These are phyloP conservation scores for Lactarius vividus DNA, from an alignment of 768 basidiomycete species.

Conservation along the genomic window DNA sequence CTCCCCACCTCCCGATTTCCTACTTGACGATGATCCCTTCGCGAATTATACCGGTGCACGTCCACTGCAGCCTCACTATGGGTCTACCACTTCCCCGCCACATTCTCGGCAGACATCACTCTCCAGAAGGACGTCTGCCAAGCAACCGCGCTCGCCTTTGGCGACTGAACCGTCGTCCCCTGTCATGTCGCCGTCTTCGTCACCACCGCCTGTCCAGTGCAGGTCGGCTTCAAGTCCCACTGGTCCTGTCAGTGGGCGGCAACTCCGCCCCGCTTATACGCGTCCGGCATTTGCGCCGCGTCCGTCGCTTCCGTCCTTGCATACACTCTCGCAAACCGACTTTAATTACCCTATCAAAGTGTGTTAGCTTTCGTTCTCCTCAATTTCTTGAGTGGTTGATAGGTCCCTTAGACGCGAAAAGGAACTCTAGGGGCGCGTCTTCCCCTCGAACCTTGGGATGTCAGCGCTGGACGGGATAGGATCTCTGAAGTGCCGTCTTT, in stretches of 20 bases:
- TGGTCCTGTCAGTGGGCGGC: conserved; percentile 25
- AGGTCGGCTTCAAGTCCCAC: conserved; percentile 25
- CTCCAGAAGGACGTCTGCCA: conserved; percentile 16
- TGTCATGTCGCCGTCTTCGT: neutral
- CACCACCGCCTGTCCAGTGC: conserved; percentile 20
- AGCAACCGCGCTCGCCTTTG: conserved; percentile 25
- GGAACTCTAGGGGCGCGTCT: conserved; percentile 43
- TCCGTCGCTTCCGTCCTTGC: conserved; percentile 45
- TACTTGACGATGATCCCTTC: conserved; percentile 74
- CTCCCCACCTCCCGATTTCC: conserved; percentile 35
- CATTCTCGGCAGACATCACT: neutral
- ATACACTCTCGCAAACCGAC: conserved; percentile 39
- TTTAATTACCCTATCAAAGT: conserved; percentile 41
- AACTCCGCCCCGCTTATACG: conserved; percentile 41
- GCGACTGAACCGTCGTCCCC: conserved; percentile 5
- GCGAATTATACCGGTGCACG: conserved; percentile 49
- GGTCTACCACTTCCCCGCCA: conserved; percentile 24
- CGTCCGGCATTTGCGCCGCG: conserved; percentile 41
- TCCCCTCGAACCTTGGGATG: conserved; percentile 44
- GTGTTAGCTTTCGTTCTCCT: conserved; percentile 11
- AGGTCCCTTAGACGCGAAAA: conserved; percentile 37
- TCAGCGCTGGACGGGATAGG: conserved; percentile 24
- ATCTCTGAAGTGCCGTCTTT: conserved; percentile 13
- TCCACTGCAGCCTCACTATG: conserved; percentile 23
- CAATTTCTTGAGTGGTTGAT: conserved; percentile 9